Evolutionary conservation across 2,329 filamentous ascomycete species (phyloP).

Genomic region (Trichoderma sp.): DNA sequence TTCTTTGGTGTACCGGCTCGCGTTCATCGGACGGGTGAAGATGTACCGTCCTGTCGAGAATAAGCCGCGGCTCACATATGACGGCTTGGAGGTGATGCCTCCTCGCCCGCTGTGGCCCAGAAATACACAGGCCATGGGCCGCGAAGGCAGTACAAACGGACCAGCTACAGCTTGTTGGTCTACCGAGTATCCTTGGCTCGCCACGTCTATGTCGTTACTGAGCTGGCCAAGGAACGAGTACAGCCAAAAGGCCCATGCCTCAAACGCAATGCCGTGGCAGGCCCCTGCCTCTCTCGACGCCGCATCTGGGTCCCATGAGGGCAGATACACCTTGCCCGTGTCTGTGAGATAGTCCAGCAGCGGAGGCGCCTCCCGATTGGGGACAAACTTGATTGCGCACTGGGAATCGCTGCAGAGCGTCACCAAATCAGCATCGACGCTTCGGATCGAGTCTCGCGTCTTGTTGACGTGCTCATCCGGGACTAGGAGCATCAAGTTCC

Average conservation of each 20-base stretch:
- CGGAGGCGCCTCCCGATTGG: slow-evolving; percentile 33
- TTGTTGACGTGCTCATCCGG: slow-evolving; percentile 29
- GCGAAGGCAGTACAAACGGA: slow-evolving; percentile 42
- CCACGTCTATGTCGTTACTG: slow-evolving; percentile 38
- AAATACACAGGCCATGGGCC: slow-evolving; percentile 41
- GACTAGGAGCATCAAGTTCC: slow-evolving; percentile 40
- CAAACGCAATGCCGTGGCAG: slow-evolving; percentile 40
- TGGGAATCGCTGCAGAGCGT: slow-evolving; percentile 37
- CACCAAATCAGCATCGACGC: slow-evolving; percentile 39
- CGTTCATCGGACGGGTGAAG: slow-evolving; percentile 33
- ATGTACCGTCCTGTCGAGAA: slow-evolving; percentile 38
- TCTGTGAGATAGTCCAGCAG: slow-evolving; percentile 40
- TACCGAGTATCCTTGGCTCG: slow-evolving; percentile 23
- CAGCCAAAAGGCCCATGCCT: slow-evolving; percentile 46
- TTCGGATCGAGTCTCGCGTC: slow-evolving; percentile 33
- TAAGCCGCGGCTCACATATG: slow-evolving; percentile 40
- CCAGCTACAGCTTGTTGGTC: slow-evolving; percentile 37
- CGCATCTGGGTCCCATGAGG: slow-evolving; percentile 35
- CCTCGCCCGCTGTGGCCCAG: slow-evolving; percentile 41
- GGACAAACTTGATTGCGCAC: slow-evolving; percentile 37
- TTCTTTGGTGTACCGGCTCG: neutral
- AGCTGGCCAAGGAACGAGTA: slow-evolving; percentile 44
- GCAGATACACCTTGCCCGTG: slow-evolving; percentile 34
- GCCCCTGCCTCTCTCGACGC: slow-evolving; percentile 31
- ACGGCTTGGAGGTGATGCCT: slow-evolving; percentile 38